Percentiles rank a stretch among this genome's conserved stretches.
phyloP scores from a whole-genome alignment of 371 early-diverging fungal genomes.

The Actinomortierella wolfii region DNA sequence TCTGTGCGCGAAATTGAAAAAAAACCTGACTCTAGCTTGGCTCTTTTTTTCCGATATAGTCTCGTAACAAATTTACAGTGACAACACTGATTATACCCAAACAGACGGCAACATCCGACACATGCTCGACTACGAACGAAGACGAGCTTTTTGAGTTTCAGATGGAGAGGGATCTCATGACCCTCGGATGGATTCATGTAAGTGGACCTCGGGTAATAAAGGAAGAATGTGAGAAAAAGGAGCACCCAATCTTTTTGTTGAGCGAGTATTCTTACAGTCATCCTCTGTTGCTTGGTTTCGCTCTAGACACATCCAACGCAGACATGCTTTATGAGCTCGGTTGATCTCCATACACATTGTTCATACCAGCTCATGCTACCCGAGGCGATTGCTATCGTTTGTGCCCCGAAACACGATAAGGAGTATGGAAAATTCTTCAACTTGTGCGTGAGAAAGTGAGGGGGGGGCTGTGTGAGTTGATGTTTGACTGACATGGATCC shows the following conservation, averaged over 20 bases:
- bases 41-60: slow-evolving; percentile 47
- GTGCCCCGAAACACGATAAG: slow-evolving; percentile 78
- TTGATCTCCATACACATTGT: slow-evolving; percentile 93
- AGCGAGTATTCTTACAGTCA: not conserved
- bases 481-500: not conserved
- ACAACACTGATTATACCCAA: slow-evolving; percentile 90
- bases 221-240: not conserved
- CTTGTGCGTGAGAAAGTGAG: not conserved
- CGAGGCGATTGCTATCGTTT: slow-evolving; percentile 94
- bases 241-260: not conserved
- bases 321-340: slow-evolving; percentile 90
- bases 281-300: not conserved
- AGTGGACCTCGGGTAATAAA: slow-evolving; percentile 12
- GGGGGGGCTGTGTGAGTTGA: not conserved
- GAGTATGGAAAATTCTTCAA: slow-evolving; percentile 48
- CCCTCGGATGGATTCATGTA: slow-evolving; percentile 93
- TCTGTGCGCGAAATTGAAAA: too few relatives aligned
- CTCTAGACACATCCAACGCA: slow-evolving; percentile 90
- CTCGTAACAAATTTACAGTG: slow-evolving; percentile 68
- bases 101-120: slow-evolving; percentile 87
- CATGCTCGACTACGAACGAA: slow-evolving; percentile 87
- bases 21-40: too few relatives aligned
- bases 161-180: slow-evolving; percentile 76
- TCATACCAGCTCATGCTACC: slow-evolving; percentile 93
- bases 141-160: slow-evolving; percentile 84